Percentiles rank a stretch among this genome's conserved stretches.
Evolutionary conservation across 352 stramenopile genomes (phyloP).

Genomic region (Pythium dissotocum): DNA sequence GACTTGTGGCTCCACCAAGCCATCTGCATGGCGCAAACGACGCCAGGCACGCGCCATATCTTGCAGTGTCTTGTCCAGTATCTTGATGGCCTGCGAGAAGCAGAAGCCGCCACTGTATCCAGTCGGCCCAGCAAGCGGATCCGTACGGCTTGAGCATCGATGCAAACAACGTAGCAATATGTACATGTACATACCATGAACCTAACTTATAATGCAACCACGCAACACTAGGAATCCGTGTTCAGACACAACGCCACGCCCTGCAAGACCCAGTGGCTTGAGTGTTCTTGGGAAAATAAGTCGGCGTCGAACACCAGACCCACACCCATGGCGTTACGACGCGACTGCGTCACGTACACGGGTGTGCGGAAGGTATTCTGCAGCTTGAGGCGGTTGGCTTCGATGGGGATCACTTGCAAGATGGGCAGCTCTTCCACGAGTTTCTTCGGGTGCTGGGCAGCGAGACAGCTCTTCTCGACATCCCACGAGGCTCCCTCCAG

Average conservation of each 20-base stretch:
- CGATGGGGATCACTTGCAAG: conserved; percentile 95
- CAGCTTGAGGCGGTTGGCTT: conserved; percentile 93
- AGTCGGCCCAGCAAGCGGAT: background rate
- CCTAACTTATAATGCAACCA: conserved; percentile 1
- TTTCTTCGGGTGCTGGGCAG: conserved; percentile 91
- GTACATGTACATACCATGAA: background rate
- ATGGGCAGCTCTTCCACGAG: conserved; percentile 95
- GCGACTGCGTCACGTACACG: conserved; percentile 95
- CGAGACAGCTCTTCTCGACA: conserved; percentile 65
- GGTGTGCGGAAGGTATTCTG: conserved; percentile 95
- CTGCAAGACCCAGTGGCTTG: conserved; percentile 94
- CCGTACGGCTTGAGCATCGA: background rate
- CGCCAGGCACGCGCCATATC: conserved; percentile 8
- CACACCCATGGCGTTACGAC: conserved; percentile 95
- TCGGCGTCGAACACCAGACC: conserved; percentile 95
- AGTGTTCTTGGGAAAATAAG: conserved; percentile 89
- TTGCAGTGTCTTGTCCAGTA: background rate
- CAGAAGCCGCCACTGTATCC: background rate
- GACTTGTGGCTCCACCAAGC: background rate
- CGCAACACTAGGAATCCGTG: conserved; percentile 71
- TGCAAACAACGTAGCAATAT: background rate
- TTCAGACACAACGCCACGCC: conserved; percentile 93
- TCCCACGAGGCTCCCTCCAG: conserved; percentile 95
- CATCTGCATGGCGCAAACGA: background rate
- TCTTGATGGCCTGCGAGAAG: background rate